A percentile compares a stretch with the other conserved stretches of the same genome.
These are phyloP conservation scores for Crucihimalaya himalaica DNA, from an alignment of 345 rosid species.

Conservation along the genomic window DNA sequence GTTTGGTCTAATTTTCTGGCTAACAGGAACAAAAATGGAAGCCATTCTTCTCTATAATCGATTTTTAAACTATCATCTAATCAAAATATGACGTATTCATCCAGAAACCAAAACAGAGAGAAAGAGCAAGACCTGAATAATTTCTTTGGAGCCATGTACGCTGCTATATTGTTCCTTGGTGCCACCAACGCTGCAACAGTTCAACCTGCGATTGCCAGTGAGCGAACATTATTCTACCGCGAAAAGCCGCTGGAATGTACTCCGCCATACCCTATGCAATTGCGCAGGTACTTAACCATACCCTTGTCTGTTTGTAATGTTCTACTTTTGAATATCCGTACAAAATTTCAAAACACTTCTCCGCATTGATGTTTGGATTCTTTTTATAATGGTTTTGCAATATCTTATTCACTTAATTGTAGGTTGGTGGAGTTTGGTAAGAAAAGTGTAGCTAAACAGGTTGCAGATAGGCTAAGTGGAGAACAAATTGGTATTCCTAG, in stretches of 20 bases:
- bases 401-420: too few relatives aligned
- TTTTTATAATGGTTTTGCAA: too few relatives aligned
- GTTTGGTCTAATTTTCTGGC: slow-evolving; percentile 82
- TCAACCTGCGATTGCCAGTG: slow-evolving; percentile 63
- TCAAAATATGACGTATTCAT: background rate
- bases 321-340: too few relatives aligned
- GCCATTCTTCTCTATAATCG: background rate
- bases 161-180: slow-evolving; percentile 67
- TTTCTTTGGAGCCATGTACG: slow-evolving; percentile 76
- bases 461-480: too few relatives aligned
- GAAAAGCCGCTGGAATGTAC: slow-evolving; percentile 92
- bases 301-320: too few relatives aligned
- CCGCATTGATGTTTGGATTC: too few relatives aligned
- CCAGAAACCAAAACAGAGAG: slow-evolving; percentile 38
- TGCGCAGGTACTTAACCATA: slow-evolving; percentile 62
- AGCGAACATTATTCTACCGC: slow-evolving; percentile 80
- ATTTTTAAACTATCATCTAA: background rate
- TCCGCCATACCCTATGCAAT: slow-evolving; percentile 81
- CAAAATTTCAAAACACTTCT: too few relatives aligned
- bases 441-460: too few relatives aligned
- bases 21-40: slow-evolving; percentile 59
- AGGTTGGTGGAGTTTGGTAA: too few relatives aligned
- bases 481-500: too few relatives aligned
- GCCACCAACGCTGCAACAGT: slow-evolving; percentile 62
- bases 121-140: slow-evolving; percentile 63